These are phyloP conservation scores for Lachnellula hyalina DNA, from an alignment of 2,329 filamentous ascomycete species.

Conservation along the genomic window DNA sequence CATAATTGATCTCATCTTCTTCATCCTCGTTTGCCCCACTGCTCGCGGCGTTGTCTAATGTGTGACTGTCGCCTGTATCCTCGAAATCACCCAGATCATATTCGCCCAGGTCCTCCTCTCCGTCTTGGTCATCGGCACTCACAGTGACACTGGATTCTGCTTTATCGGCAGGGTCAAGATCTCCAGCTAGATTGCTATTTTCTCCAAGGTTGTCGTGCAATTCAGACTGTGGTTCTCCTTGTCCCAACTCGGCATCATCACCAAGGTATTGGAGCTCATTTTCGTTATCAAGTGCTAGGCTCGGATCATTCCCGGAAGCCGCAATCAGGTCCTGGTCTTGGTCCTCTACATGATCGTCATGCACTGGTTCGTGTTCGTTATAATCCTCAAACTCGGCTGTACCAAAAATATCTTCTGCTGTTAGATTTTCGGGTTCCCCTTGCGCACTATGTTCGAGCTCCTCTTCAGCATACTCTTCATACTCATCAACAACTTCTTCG, in stretches of 20 bases:
- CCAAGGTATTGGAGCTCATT: slow-evolving; percentile 1
- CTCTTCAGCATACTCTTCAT: slow-evolving; percentile 3
- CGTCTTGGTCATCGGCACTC: slow-evolving; percentile 33
- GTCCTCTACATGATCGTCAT: neutral
- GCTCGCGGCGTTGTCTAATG: neutral
- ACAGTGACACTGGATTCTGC: slow-evolving; percentile 32
- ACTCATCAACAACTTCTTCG: slow-evolving; percentile 20
- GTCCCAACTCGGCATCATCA: neutral
- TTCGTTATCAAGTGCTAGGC: neutral
- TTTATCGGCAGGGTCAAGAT: slow-evolving; percentile 17
- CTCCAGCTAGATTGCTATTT: slow-evolving; percentile 19
- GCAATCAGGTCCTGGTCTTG: neutral
- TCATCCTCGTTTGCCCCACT: slow-evolving; percentile 21
- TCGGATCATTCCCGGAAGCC: neutral
- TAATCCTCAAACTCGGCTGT: neutral
- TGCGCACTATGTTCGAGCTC: neutral
- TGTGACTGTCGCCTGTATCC: slow-evolving; percentile 11
- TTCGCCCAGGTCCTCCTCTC: slow-evolving; percentile 29
- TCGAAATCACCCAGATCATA: slow-evolving; percentile 34
- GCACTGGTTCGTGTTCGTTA: neutral
- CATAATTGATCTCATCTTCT: slow-evolving; percentile 29
- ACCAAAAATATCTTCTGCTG: neutral
- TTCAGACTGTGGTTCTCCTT: slow-evolving; percentile 4
- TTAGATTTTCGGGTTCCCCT: neutral
- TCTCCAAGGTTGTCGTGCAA: slow-evolving; percentile 35